A percentile compares a stretch with the other conserved stretches of the same genome.
Conservation (phyloP, 805 yeast species). For the Ogataea haglerorum region DNA sequence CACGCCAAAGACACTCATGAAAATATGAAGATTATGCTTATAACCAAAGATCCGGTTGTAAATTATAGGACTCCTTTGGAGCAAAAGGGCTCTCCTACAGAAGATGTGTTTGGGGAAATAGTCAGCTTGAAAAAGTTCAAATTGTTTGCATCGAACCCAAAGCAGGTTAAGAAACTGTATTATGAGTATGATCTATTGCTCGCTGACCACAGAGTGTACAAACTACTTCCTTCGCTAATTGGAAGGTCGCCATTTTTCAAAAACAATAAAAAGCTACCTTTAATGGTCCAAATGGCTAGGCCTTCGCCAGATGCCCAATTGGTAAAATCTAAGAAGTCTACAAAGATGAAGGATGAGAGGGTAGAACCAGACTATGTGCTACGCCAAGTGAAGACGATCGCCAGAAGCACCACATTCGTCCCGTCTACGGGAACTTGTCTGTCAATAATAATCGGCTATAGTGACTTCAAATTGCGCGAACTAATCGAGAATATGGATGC, state of each 20-base stretch:
- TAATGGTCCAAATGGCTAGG: conserved; percentile 58
- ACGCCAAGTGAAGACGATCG: conserved; percentile 62
- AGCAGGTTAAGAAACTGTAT: conserved; percentile 45
- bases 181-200: conserved; percentile 65
- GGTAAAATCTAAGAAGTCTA: conserved; percentile 32
- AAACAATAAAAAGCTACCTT: conserved; percentile 64
- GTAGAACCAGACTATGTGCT: conserved; percentile 65
- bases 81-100: conserved; percentile 50
- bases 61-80: conserved; percentile 49
- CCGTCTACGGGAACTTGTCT: conserved; percentile 60
- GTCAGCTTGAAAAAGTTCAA: conserved; percentile 56
- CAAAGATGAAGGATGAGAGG: conserved; percentile 50
- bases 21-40: conserved; percentile 51
- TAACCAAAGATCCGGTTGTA: conserved; percentile 72
- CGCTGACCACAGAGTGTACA: conserved; percentile 66
- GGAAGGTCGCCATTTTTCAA: conserved; percentile 57
- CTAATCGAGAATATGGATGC: conserved; percentile 52
- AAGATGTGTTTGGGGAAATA: conserved; percentile 59
- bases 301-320: conserved; percentile 34
- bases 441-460: conserved; percentile 56
- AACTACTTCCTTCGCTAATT: conserved; percentile 53
- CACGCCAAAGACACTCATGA: conserved; percentile 48
- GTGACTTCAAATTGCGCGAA: conserved; percentile 41
- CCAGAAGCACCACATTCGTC: conserved; percentile 58
- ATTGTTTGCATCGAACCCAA: conserved; percentile 41